phyloP scores from a whole-genome alignment of 2,329 filamentous ascomycete genomes.

The Pseudogymnoascus sp. region DNA sequence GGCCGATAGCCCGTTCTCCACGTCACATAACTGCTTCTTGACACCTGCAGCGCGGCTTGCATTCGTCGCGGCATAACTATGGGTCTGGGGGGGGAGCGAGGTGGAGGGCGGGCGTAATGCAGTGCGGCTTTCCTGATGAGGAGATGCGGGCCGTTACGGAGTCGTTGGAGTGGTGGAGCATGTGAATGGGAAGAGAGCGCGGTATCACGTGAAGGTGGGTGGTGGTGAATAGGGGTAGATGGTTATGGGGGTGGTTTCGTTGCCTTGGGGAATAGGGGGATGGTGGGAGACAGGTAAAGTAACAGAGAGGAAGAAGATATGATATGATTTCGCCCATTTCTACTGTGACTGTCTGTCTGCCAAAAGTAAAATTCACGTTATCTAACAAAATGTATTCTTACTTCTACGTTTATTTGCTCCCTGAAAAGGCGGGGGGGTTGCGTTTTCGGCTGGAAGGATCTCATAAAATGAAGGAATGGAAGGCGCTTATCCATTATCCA shows the following conservation, averaged over 20 bases:
- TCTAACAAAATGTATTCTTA: background rate
- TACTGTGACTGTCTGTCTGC: no score
- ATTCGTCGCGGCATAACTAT: background rate
- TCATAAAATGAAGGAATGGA: background rate
- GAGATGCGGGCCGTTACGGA: background rate
- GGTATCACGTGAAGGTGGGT: background rate
- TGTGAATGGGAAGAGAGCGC: background rate
- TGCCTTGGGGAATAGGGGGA: background rate
- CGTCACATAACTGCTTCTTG: background rate
- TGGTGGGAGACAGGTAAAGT: background rate
- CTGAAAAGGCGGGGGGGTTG: background rate
- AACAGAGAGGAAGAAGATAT: background rate
- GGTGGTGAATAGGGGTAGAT: background rate
- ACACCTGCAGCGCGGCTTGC: background rate
- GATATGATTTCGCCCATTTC: no score
- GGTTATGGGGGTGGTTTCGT: background rate
- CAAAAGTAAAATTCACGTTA: background rate
- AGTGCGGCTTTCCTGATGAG: background rate
- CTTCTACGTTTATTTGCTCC: background rate
- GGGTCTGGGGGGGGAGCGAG: background rate
- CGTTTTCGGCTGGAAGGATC: background rate
- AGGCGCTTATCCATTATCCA: background rate
- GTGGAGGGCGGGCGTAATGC: background rate
- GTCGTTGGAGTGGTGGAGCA: background rate
- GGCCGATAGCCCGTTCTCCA: background rate